Base-by-base conservation (phyloP, 108 stramenopile genomes). In the Nitzschia sp. region DNA sequence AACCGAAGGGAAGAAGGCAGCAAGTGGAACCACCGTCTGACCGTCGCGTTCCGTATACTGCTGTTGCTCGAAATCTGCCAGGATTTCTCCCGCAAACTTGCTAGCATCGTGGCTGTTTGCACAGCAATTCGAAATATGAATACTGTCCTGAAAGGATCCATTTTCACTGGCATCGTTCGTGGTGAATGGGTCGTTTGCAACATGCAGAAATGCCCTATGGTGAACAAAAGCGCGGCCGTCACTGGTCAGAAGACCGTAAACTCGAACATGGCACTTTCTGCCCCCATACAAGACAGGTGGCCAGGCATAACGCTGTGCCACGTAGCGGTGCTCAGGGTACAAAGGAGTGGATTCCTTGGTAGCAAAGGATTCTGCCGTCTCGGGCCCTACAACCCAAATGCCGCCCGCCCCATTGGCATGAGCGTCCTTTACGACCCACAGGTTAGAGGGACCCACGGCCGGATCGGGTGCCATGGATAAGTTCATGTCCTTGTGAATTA, bases 71-170 rank as follows among this genome's bases (percentile, higher is more conserved):
- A 91, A 80, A 63, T 88, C 80, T 17, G 87, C 89, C 38, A 87
- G 88, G 70, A 95, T 95, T 70, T 95, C 94, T 3, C 94, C 94
- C 19, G 86, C 74, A 75, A 95, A 95, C 58, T 84, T 82, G 29
- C 30, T 70, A 3, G 45, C 49, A 66, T 95, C 88, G 51, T 92
- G 89, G 66, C 81, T 82, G 54, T 95, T 95, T 19, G 89, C 89
- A 65, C 94, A 95, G 62, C 94, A 95, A 59, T 95, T 95, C 45
- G 94, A 91, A 61, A 95, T 90, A 54, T 95, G 94, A 26, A 89
- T 82, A 18, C 81, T 83, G 33, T 71, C 68, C 27, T 78, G 57
- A 6, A 71, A 70, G 29, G 18, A 1, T 13, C 26, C 71, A 21
- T 1, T 67, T 32, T 60, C 57, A 21, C 60, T 48, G 17, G 24